A percentile compares a stretch with the other conserved stretches of the same genome.
Conservation (phyloP, 1,284 basidiomycete species). For the Ganoderma leucocontextum region DNA sequence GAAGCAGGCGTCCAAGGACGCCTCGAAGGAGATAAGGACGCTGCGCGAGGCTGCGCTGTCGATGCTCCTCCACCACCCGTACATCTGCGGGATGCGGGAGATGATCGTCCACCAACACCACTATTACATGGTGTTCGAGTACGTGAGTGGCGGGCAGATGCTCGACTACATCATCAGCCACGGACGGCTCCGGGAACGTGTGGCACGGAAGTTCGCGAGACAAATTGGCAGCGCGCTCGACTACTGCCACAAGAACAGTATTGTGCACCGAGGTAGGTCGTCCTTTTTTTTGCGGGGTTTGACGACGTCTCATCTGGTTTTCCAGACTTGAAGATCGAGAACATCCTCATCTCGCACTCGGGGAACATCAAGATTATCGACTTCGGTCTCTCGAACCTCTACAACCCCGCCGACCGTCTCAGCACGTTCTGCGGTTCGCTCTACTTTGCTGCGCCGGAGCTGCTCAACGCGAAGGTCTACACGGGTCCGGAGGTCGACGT, state of each 20-base stretch:
- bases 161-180: constrained; percentile 99
- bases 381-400: constrained; percentile 98
- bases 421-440: constrained; percentile 97
- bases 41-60: constrained; percentile 95
- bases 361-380: constrained; percentile 99
- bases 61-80: constrained; percentile 96
- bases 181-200: constrained; percentile 93
- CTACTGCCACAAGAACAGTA: constrained; percentile 97
- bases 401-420: constrained; percentile 84
- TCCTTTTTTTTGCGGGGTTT: background rate
- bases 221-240: constrained; percentile 97
- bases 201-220: constrained; percentile 95
- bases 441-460: constrained; percentile 97
- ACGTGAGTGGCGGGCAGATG: constrained; percentile 99
- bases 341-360: constrained; percentile 98
- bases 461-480: constrained; percentile 96
- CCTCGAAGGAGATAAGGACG: constrained; percentile 95
- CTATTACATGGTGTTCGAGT: constrained; percentile 99
- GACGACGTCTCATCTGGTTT: background rate
- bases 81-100: constrained; percentile 99
- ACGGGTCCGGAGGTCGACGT: constrained; percentile 98
- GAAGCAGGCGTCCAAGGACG: constrained; percentile 89
- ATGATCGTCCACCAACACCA: constrained; percentile 97
- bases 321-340: constrained; percentile 96
- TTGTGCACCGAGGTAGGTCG: constrained; percentile 87